phyloP scores from a whole-genome alignment of 176 grass and related monocot genomes.

The Tillandsia fasciculata region DNA sequence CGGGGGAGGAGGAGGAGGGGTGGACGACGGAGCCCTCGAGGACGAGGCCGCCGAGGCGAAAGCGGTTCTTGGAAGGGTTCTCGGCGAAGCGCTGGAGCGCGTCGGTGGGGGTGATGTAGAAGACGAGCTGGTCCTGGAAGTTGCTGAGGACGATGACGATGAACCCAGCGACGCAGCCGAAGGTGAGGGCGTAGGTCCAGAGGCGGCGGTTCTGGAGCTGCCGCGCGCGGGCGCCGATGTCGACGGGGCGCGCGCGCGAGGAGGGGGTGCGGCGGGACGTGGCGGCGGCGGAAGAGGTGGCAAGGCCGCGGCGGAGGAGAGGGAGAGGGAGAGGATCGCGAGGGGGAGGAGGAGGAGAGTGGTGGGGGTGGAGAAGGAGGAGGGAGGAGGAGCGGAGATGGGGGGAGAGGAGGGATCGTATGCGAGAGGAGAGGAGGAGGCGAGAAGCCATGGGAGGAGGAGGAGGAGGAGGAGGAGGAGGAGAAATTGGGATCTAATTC shows the following conservation, averaged over 20 bases:
- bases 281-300: constrained; percentile 13
- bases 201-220: constrained; percentile 86
- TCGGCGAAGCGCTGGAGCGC: constrained; percentile 51
- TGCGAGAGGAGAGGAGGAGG: constrained; percentile 26
- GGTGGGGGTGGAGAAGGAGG: constrained; percentile 18
- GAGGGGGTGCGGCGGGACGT: constrained; percentile 29
- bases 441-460: constrained; percentile 25
- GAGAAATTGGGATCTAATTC: not conserved
- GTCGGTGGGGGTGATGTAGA: constrained; percentile 82
- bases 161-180: constrained; percentile 81
- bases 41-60: constrained; percentile 84
- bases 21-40: constrained; percentile 82
- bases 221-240: constrained; percentile 84
- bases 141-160: constrained; percentile 82
- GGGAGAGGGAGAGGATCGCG: not conserved
- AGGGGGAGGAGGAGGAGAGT: not conserved
- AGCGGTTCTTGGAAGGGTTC: constrained; percentile 48
- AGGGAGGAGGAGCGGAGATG: constrained; percentile 33
- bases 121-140: constrained; percentile 95
- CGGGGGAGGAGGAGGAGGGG: constrained; percentile 32
- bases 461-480: not conserved
- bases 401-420: constrained; percentile 1
- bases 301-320: not conserved
- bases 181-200: constrained; percentile 89
- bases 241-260: constrained; percentile 32